Conservation (phyloP, 306 rosid genomes). For the Macrotyloma uniflorum region DNA sequence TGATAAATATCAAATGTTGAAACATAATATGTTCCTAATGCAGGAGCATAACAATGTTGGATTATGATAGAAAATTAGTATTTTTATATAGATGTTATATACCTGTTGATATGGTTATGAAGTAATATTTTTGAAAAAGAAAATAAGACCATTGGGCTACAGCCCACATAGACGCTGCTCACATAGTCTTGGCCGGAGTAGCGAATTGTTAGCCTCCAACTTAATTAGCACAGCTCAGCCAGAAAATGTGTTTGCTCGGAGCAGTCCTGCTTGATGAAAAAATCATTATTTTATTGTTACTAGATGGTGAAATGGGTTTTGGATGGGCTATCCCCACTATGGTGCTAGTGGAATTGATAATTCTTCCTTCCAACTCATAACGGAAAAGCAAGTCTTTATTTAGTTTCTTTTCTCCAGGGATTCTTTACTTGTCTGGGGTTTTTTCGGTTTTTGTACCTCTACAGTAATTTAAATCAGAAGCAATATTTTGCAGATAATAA, state of each 20-base stretch:
- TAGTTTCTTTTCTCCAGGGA: neutral
- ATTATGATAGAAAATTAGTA: neutral
- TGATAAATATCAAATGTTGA: neutral
- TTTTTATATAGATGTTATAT: neutral
- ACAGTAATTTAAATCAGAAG: neutral
- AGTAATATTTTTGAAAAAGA: neutral
- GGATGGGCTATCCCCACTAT: neutral
- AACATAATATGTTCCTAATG: neutral
- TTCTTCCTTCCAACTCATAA: neutral
- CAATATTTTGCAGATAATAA: neutral
- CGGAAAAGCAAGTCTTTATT: neutral
- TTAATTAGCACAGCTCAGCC: neutral
- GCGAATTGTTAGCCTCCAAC: neutral
- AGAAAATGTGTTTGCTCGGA: neutral
- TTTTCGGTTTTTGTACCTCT: neutral
- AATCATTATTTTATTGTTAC: neutral
- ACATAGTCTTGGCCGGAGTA: neutral
- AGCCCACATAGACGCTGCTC: neutral
- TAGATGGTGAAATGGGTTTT: neutral
- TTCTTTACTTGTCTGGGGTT: neutral
- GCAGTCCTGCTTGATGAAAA: neutral
- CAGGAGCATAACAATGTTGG: neutral
- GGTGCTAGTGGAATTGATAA: conserved; percentile 1
- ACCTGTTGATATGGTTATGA: neutral
- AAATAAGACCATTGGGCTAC: neutral